Evolutionary conservation across 78 protist species (phyloP).

Genomic region (Cavenderia fasciculata): DNA sequence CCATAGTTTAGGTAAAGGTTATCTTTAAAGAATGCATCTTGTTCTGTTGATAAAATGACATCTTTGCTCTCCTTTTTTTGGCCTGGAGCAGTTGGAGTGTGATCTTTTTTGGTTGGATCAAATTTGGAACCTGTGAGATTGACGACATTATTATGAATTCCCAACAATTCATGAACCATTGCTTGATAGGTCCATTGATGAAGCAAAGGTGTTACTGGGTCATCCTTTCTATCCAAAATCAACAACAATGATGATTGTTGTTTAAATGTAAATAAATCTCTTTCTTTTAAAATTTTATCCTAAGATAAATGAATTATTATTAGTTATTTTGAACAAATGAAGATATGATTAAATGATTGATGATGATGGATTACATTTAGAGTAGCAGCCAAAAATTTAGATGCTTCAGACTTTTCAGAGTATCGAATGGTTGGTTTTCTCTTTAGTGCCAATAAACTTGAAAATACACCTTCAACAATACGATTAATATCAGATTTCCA

Average conservation of each 20-base stretch:
- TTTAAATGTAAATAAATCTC: slow-evolving; percentile 85
- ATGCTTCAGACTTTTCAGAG: slow-evolving; percentile 26
- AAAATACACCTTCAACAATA: slow-evolving; percentile 38
- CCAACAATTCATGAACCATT: slow-evolving; percentile 96
- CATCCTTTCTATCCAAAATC: slow-evolving; percentile 94
- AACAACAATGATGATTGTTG: slow-evolving; percentile 87
- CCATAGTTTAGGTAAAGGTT: slow-evolving; percentile 92
- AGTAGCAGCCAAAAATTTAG: slow-evolving; percentile 3
- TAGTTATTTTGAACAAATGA: neutral
- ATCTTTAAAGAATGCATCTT: slow-evolving; percentile 88
- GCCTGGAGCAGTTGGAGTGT: neutral
- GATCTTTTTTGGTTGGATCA: too few species aligned
- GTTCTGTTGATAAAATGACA: slow-evolving; percentile 79
- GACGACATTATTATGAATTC: slow-evolving; percentile 90
- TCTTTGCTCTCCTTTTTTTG: slow-evolving; percentile 40
- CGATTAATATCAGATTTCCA: slow-evolving; percentile 7
- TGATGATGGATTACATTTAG: neutral
- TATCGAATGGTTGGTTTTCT: slow-evolving; percentile 63
- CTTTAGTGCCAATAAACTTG: slow-evolving; percentile 53
- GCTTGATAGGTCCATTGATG: slow-evolving; percentile 87
- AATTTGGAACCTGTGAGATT: neutral
- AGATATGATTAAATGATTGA: neutral
- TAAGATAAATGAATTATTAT: slow-evolving; percentile 45
- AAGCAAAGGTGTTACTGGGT: slow-evolving; percentile 97
- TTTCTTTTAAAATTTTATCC: slow-evolving; percentile 52